A percentile compares a stretch with the other conserved stretches of the same genome.
Conservation (phyloP, 208 protist species). For the Trypanosoma caninum region DNA sequence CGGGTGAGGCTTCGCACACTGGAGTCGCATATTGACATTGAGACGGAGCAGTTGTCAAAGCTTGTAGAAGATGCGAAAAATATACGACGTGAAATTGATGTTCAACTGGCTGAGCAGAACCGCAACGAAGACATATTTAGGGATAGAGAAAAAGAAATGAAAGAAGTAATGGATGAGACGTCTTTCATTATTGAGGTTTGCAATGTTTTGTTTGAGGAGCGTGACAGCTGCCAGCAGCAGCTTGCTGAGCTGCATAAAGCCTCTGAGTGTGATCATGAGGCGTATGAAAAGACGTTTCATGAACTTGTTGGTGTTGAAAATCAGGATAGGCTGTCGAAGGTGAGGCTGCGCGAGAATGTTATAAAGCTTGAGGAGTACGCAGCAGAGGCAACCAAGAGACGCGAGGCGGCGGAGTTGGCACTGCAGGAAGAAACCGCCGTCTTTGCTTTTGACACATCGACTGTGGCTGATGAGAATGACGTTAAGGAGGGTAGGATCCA, state of each 20-base stretch:
- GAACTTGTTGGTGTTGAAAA: slow-evolving; percentile 72
- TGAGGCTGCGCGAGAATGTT: slow-evolving; percentile 43
- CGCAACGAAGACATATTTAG: slow-evolving; percentile 87
- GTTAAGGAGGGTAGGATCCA: slow-evolving; percentile 7
- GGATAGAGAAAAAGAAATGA: slow-evolving; percentile 76
- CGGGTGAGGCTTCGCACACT: slow-evolving; percentile 77
- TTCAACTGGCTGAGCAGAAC: slow-evolving; percentile 77
- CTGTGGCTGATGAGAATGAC: neutral
- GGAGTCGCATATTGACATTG: slow-evolving; percentile 84
- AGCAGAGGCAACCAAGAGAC: slow-evolving; percentile 30
- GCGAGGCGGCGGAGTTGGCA: slow-evolving; percentile 5
- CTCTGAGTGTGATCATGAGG: slow-evolving; percentile 36
- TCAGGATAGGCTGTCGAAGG: slow-evolving; percentile 38
- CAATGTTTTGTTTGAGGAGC: slow-evolving; percentile 84
- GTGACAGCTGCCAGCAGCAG: slow-evolving; percentile 46
- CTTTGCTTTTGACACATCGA: neutral
- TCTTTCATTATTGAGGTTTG: slow-evolving; percentile 91
- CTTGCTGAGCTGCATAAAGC: slow-evolving; percentile 36
- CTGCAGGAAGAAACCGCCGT: slow-evolving; percentile 5
- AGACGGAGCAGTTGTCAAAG: slow-evolving; percentile 83
- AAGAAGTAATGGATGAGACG: slow-evolving; percentile 91
- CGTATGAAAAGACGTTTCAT: slow-evolving; percentile 68
- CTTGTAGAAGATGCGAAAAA: slow-evolving; percentile 72
- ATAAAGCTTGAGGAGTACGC: slow-evolving; percentile 40
- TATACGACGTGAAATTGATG: slow-evolving; percentile 83